Evolutionary conservation across 2,329 filamentous ascomycete genomes (phyloP), one percentile per base, ranked within the genome.

Genomic region (Ophiosphaerella narmari): DNA sequence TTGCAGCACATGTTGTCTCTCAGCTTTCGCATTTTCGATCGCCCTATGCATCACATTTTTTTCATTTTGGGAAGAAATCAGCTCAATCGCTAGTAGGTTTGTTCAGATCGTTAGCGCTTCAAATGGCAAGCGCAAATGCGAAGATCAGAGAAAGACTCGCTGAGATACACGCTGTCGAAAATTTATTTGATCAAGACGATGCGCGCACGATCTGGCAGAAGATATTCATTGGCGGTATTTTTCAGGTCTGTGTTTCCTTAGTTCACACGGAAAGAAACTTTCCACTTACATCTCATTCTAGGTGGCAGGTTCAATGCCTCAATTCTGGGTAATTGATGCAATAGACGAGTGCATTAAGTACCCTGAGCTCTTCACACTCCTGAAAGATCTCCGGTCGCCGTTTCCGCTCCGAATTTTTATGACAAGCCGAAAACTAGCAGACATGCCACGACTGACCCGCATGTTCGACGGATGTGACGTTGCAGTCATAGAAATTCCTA

Each of bases 321-420:
- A 35, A 35, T 43, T 23, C 24, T 43, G 41, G 41, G 41, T 43
- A 7, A 24, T 43, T 18, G 41, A 43, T 36, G 41, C 41, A 24
- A 36, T 43, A 9, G 41, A 43, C 21, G 41, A 43, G 31, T 43
- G 41, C 41, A 13, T 26, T 14, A 43, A 43, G 18, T 43, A 43
- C 13, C 7, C 41, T 36, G 41, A 43, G 9, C 32, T 43, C 7
- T 35, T 43, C 13, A 35, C 41, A 5, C 21, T 43, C 1, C 12
- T 43, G 12, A 43, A 43, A 21, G 32, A 14, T 23, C 12, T 21
- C 5, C 41, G 26, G 5, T 12, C 16, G 8, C 41, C 14, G 5
- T 43, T 43, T 35, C 32, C 41, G 23, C 8, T 43, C n/a, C 31
- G 41, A 7, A 34, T 43, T 9, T 35, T 32, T 13, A 35, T 43